phyloP scores from a whole-genome alignment of 1,284 basidiomycete genomes.

The Spongispora temasekensis region DNA sequence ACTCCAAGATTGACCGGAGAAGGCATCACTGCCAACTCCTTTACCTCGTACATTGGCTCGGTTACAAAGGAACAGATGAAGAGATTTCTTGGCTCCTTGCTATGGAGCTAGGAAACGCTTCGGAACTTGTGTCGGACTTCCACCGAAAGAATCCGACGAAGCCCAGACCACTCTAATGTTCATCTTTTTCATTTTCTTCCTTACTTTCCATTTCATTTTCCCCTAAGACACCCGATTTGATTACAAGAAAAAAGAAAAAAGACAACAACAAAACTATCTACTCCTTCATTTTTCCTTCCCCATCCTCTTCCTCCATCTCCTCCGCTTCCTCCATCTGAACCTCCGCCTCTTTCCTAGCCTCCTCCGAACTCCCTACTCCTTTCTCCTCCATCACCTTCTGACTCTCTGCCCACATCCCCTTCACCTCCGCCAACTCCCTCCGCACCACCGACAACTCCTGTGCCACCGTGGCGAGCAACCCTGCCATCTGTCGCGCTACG shows the following conservation, averaged over 20 bases:
- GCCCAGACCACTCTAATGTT: neutral
- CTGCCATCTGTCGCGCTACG: too few species aligned
- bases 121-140: neutral
- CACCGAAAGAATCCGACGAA: neutral
- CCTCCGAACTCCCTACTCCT: too few species aligned
- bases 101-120: neutral
- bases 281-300: neutral
- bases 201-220: neutral
- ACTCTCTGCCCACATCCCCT: too few species aligned
- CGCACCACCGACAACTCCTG: too few species aligned
- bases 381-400: neutral
- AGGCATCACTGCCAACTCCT: too few species aligned
- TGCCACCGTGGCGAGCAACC: too few species aligned
- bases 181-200: too few species aligned
- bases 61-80: neutral
- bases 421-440: neutral
- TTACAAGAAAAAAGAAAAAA: too few species aligned
- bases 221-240: too few species aligned
- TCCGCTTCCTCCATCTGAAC: neutral
- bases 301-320: too few species aligned
- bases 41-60: too few species aligned
- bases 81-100: constrained; percentile 1
- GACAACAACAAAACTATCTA: too few species aligned
- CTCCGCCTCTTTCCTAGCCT: neutral
- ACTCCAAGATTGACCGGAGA: constrained; percentile 8